A percentile compares a stretch with the other conserved stretches of the same genome.
phyloP scores from a whole-genome alignment of 805 yeast species.

The Limtongozyma cylindracea region DNA sequence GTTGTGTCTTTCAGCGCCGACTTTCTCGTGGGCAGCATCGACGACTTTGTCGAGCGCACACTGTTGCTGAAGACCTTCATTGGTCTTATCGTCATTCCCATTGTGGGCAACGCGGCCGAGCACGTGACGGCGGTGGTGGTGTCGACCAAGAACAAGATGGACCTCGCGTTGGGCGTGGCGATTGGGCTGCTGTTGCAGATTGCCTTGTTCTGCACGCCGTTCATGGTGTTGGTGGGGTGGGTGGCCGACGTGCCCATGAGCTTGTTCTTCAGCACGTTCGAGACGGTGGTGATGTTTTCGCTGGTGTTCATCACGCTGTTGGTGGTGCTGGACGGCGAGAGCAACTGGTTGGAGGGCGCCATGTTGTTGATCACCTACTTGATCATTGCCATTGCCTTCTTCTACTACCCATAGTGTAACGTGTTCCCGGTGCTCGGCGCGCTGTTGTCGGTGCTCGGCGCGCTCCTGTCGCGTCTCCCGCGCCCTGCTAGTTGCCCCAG shows the following conservation, averaged over 20 bases:
- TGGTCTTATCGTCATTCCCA: conserved; percentile 82
- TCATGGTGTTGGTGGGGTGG: conserved; percentile 93
- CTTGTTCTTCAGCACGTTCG: conserved; percentile 74
- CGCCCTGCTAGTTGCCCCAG: too few species aligned
- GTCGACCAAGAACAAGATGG: conserved; percentile 93
- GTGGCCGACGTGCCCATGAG: conserved; percentile 75
- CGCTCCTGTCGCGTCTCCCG: too few species aligned
- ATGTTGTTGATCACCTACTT: conserved; percentile 73
- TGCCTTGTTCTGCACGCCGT: conserved; percentile 86
- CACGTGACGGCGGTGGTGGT: conserved; percentile 93
- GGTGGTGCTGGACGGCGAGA: conserved; percentile 78
- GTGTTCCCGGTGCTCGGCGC: too few species aligned
- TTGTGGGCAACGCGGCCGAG: conserved; percentile 97
- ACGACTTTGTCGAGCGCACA: conserved; percentile 57
- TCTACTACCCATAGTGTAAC: conserved; percentile 74
- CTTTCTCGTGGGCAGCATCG: conserved; percentile 80
- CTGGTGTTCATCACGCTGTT: conserved; percentile 75
- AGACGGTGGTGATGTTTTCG: conserved; percentile 77
- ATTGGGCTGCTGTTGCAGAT: conserved; percentile 91
- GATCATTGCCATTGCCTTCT: conserved; percentile 77
- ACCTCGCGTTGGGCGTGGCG: conserved; percentile 89
- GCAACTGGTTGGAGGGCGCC: conserved; percentile 93
- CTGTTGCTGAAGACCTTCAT: conserved; percentile 88
- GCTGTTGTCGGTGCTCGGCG: too few species aligned
- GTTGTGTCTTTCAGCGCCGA: conserved; percentile 84